Conservation (phyloP, 2,329 filamentous ascomycete genomes). For the Sarocladium brachiariae region DNA sequence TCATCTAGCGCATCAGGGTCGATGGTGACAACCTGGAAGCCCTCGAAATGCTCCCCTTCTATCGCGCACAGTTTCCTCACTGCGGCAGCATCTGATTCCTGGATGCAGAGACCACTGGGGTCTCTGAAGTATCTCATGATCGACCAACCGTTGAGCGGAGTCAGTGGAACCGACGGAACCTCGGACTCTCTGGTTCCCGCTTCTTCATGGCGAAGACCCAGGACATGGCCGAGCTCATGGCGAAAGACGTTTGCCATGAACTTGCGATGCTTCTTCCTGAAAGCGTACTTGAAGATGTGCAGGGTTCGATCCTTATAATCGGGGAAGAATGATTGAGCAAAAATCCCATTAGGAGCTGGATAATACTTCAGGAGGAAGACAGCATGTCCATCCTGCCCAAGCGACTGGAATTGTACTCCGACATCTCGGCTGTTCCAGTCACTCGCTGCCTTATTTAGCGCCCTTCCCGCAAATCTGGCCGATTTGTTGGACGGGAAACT, state of each 20-base stretch:
- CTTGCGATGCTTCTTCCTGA: neutral
- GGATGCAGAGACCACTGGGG: neutral
- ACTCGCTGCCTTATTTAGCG: neutral
- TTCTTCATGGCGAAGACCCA: neutral
- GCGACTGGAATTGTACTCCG: neutral
- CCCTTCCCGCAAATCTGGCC: neutral
- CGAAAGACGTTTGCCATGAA: neutral
- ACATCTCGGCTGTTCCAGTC: neutral
- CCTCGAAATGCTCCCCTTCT: neutral
- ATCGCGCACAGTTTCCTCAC: neutral
- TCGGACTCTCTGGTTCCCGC: neutral
- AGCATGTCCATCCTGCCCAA: neutral
- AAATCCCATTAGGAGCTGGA: neutral
- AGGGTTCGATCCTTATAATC: neutral
- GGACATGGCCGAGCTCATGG: neutral
- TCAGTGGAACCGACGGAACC: neutral
- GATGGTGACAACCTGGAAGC: neutral
- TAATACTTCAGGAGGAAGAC: neutral
- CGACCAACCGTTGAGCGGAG: neutral
- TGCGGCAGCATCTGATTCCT: neutral
- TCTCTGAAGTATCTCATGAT: neutral
- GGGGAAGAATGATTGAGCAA: neutral
- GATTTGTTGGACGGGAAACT: neutral
- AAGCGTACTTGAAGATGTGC: neutral
- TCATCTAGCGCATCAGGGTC: neutral